A percentile compares a stretch with the other conserved stretches of the same genome.
These are phyloP conservation scores for Hansenula sp. DNA, from an alignment of 1,139 yeast genomes.

Conservation along the genomic window DNA sequence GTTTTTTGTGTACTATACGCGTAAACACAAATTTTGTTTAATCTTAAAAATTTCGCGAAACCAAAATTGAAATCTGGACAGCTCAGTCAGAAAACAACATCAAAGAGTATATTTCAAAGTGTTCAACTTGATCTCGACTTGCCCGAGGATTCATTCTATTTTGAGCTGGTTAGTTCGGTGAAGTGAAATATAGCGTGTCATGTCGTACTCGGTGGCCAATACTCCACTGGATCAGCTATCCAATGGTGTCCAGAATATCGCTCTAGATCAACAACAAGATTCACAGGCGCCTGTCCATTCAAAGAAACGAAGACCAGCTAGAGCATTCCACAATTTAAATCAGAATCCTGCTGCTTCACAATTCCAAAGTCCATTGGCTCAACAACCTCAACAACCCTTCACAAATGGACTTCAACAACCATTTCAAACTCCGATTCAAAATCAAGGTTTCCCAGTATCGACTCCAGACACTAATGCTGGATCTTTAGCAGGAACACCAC, in stretches of 20 bases:
- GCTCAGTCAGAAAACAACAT: background rate
- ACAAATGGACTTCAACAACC: constrained; percentile 1
- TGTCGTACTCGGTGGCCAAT: background rate
- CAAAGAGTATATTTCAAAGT: too few relatives aligned
- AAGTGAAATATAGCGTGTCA: background rate
- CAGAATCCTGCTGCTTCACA: background rate
- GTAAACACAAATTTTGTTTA: background rate
- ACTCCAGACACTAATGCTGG: background rate
- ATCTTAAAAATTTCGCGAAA: background rate
- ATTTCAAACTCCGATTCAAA: constrained; percentile 1
- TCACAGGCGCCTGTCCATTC: background rate
- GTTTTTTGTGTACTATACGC: background rate
- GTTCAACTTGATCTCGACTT: too few relatives aligned
- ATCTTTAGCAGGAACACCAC: background rate
- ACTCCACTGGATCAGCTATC: constrained; percentile 2
- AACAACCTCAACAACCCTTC: background rate
- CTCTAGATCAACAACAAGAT: constrained; percentile 1
- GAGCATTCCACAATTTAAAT: constrained; percentile 38
- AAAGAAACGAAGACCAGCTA: constrained; percentile 37
- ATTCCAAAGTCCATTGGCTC: background rate
- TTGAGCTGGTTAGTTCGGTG: background rate
- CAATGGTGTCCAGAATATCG: constrained; percentile 9
- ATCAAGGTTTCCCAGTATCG: background rate
- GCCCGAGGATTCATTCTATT: too few relatives aligned
- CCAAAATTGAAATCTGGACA: background rate